Conservation (phyloP, 192 early-diverging fungal genomes). For the Gaertneriomyces semiglobifer region DNA sequence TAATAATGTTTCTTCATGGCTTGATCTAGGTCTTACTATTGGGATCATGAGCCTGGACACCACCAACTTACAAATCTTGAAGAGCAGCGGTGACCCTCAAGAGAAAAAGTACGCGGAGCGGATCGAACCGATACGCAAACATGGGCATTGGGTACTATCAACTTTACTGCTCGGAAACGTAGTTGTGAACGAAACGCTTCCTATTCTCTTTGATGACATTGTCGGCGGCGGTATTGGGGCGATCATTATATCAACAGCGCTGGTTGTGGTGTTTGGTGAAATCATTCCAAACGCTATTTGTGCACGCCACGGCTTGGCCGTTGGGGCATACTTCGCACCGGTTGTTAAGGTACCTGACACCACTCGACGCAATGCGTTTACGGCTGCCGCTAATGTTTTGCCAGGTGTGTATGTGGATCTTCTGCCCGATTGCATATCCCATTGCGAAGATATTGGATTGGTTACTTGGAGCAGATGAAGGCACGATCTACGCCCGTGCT, state of each 20-base stretch:
- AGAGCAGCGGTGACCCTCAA: constrained; percentile 65
- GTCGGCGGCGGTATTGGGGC: constrained; percentile 67
- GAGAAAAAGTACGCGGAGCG: constrained; percentile 71
- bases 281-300: constrained; percentile 86
- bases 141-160: constrained; percentile 90
- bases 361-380: no score
- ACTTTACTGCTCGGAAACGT: constrained; percentile 91
- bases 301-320: constrained; percentile 78
- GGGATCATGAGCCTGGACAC: constrained; percentile 76
- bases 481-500: constrained; percentile 68
- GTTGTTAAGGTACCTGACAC: constrained; percentile 35
- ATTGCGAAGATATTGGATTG: constrained; percentile 81
- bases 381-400: no score
- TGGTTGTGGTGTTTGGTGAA: constrained; percentile 95
- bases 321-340: constrained; percentile 87
- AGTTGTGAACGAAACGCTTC: constrained; percentile 85
- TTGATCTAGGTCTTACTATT: constrained; percentile 28
- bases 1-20: not conserved
- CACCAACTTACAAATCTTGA: constrained; percentile 66
- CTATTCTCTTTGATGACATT: constrained; percentile 77
- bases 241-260: constrained; percentile 78
- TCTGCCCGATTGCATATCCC: constrained; percentile 71
- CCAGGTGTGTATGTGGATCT: constrained; percentile 50
- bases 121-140: constrained; percentile 85
- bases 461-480: constrained; percentile 79